Percentiles rank a stretch among this genome's conserved stretches.
phyloP scores from a whole-genome alignment of 2,329 filamentous ascomycete genomes.

The Ceratocystis papillata region DNA sequence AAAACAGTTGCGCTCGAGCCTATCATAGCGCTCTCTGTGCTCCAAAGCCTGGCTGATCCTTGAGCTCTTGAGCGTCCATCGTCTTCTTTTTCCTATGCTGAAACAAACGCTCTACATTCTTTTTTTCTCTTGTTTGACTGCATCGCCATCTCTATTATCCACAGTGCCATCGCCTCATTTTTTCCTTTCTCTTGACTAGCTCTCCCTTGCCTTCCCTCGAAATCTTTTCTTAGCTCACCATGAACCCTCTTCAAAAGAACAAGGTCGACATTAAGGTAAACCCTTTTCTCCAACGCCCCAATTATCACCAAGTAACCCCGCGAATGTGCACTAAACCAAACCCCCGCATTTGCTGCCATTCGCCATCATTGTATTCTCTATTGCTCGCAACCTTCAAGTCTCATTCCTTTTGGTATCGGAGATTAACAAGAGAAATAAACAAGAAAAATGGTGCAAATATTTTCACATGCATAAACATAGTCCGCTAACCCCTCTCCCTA shows the following conservation, averaged over 20 bases:
- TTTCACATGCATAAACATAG: conserved; percentile 2
- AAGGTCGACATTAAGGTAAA: conserved; percentile 92
- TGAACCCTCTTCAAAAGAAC: conserved; percentile 98
- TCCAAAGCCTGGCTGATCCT: background rate
- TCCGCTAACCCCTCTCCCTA: conserved; percentile 22
- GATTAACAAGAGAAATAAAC: no score
- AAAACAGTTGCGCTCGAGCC: background rate
- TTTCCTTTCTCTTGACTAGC: no score
- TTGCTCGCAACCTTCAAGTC: background rate
- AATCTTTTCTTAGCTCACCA: conserved; percentile 31
- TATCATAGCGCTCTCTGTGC: background rate
- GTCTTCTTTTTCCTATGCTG: conserved; percentile 1
- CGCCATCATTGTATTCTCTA: background rate
- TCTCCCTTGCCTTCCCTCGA: background rate
- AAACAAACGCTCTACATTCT: conserved; percentile 8
- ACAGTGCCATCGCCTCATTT: background rate
- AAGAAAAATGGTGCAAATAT: no score
- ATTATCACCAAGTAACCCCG: conserved; percentile 10
- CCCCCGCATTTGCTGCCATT: conserved; percentile 2
- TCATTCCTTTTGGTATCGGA: background rate
- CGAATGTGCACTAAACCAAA: conserved; percentile 15
- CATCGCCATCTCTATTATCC: conserved; percentile 9
- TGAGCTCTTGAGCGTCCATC: background rate
- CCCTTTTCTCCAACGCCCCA: conserved; percentile 27
- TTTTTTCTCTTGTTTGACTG: background rate